Percentiles rank a stretch among this genome's conserved stretches.
These are phyloP conservation scores for Pelargonium citronellum DNA, from an alignment of 441 rosid genomes.

Conservation along the genomic window DNA sequence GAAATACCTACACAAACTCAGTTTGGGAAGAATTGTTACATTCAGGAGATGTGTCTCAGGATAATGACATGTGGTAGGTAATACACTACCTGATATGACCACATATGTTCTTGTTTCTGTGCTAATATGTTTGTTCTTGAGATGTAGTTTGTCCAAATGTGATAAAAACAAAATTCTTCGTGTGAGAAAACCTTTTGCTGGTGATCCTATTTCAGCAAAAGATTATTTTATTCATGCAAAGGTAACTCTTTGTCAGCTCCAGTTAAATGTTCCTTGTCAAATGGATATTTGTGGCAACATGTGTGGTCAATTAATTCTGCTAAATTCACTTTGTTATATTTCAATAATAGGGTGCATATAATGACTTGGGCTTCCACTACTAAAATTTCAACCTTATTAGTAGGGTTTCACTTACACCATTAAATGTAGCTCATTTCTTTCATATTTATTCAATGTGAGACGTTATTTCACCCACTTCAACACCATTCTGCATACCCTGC, in stretches of 20 bases:
- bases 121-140: conserved; percentile 18
- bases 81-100: conserved; percentile 4
- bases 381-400: too few relatives aligned
- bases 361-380: neutral
- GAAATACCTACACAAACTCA: conserved; percentile 86
- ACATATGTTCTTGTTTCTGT: neutral
- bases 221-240: conserved; percentile 97
- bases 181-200: conserved; percentile 56
- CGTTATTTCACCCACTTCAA: too few relatives aligned
- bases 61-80: conserved; percentile 54
- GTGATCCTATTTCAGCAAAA: conserved; percentile 80
- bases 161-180: conserved; percentile 61
- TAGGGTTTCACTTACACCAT: too few relatives aligned
- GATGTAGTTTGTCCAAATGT: conserved; percentile 48
- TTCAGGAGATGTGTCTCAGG: conserved; percentile 67
- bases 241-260: conserved; percentile 35
- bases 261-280: conserved; percentile 7
- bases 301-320: neutral
- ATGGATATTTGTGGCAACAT: neutral
- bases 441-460: too few relatives aligned
- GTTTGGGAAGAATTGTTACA: conserved; percentile 94
- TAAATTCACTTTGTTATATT: neutral
- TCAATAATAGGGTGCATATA: neutral
- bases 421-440: too few relatives aligned
- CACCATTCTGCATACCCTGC: neutral